phyloP scores from a whole-genome alignment of 2,329 filamentous ascomycete species.

The Trichoderma pleuroti region DNA sequence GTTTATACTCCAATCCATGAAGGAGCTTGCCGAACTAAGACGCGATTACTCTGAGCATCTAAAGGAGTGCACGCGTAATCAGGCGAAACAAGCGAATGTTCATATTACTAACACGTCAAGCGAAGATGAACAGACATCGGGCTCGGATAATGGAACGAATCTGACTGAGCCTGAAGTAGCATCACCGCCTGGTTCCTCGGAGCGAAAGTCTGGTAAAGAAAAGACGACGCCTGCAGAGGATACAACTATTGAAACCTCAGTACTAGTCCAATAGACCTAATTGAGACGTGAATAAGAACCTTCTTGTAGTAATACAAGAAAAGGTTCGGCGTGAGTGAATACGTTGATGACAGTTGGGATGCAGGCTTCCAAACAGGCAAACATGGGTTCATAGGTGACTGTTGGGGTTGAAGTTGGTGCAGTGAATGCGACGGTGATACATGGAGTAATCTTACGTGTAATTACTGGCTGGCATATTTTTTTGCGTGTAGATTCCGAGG shows the following conservation, averaged over 20 bases:
- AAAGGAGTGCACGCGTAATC: background rate
- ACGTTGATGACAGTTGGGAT: background rate
- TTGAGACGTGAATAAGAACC: background rate
- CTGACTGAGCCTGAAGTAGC: background rate
- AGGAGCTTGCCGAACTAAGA: background rate
- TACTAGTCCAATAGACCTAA: background rate
- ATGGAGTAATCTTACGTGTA: background rate
- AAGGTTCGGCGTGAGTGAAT: background rate
- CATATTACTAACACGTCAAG: background rate
- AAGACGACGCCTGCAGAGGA: background rate
- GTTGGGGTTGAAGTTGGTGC: background rate
- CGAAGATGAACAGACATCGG: background rate
- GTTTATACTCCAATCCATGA: constrained; percentile 3
- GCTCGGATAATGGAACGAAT: constrained; percentile 1
- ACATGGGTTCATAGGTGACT: background rate
- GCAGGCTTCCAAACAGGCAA: background rate
- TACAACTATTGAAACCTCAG: background rate
- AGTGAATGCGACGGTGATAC: background rate
- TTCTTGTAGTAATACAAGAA: background rate
- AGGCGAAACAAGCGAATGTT: background rate
- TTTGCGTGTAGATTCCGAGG: background rate
- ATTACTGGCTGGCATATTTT: background rate
- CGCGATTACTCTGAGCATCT: constrained; percentile 1
- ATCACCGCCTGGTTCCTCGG: background rate
- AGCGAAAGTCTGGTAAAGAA: background rate